Conservation (phyloP, 441 rosid species). For the Gossypium gossypioides region DNA sequence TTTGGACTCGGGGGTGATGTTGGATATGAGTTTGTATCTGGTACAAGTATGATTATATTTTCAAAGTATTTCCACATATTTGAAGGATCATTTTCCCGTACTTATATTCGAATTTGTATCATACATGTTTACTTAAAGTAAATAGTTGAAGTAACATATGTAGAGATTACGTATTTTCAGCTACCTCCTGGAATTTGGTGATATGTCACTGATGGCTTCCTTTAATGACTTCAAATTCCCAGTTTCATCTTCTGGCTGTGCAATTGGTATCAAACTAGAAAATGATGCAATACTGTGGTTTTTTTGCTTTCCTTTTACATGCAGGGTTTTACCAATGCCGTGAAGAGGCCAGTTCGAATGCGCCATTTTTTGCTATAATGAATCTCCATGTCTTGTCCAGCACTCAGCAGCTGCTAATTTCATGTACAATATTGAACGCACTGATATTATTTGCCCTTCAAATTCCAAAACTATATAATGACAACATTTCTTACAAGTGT, state of each 20-base stretch:
- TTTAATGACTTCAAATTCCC: background rate
- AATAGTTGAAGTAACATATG: too few relatives aligned
- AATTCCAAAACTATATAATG: too few relatives aligned
- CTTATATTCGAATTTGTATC: background rate
- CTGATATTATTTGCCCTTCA: too few relatives aligned
- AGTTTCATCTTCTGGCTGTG: background rate
- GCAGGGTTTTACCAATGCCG: slow-evolving; percentile 90
- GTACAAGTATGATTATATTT: too few relatives aligned
- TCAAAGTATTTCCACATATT: background rate
- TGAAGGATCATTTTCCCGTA: background rate
- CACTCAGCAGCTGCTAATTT: too few relatives aligned
- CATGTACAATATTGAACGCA: too few relatives aligned
- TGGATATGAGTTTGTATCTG: too few relatives aligned
- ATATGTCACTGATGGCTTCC: background rate
- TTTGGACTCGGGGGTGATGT: too few relatives aligned
- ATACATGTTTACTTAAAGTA: too few relatives aligned
- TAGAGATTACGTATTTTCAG: background rate
- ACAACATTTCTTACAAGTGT: too few relatives aligned
- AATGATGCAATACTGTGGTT: background rate
- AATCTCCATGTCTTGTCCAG: background rate
- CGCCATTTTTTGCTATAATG: slow-evolving; percentile 53
- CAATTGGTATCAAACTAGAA: background rate
- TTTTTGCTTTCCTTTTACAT: background rate
- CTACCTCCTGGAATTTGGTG: background rate
- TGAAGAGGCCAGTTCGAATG: slow-evolving; percentile 80